These are phyloP conservation scores for Tulasnella sp. DNA, from an alignment of 768 basidiomycete species.

Conservation along the genomic window DNA sequence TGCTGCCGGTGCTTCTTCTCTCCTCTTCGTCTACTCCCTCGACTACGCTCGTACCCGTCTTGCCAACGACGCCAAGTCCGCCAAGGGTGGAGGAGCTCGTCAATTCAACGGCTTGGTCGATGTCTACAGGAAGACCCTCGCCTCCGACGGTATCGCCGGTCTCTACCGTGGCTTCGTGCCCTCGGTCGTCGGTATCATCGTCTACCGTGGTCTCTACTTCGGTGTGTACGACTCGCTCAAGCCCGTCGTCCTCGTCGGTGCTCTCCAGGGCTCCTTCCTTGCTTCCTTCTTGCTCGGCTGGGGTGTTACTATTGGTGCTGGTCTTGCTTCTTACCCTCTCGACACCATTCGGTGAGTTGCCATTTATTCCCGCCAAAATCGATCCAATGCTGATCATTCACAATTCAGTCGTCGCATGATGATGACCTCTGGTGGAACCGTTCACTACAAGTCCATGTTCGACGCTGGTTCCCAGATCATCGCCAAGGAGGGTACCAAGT, in stretches of 20 bases:
- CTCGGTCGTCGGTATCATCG: slow-evolving; percentile 97
- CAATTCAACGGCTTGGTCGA: slow-evolving; percentile 99
- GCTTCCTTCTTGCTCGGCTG: slow-evolving; percentile 96
- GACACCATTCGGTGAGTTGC: slow-evolving; percentile 74
- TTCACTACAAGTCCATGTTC: slow-evolving; percentile 99
- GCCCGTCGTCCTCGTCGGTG: slow-evolving; percentile 93
- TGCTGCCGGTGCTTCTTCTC: slow-evolving; percentile 96
- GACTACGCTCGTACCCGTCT: slow-evolving; percentile 99
- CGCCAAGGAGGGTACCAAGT: slow-evolving; percentile 89
- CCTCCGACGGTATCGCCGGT: slow-evolving; percentile 94
- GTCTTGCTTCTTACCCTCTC: slow-evolving; percentile 94
- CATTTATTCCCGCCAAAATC: not conserved
- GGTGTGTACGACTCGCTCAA: slow-evolving; percentile 95
- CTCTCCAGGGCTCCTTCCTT: slow-evolving; percentile 90
- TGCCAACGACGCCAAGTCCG: slow-evolving; percentile 93
- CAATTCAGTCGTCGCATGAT: slow-evolving; percentile 95
- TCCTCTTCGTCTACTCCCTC: slow-evolving; percentile 99
- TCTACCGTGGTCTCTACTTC: slow-evolving; percentile 99
- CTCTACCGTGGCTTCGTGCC: slow-evolving; percentile 99
- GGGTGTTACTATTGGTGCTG: slow-evolving; percentile 99
- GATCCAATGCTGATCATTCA: slow-evolving; percentile 13
- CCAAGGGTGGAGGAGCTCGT: slow-evolving; percentile 82
- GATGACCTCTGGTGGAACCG: slow-evolving; percentile 96
- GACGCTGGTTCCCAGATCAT: slow-evolving; percentile 92
- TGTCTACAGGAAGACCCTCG: slow-evolving; percentile 95